phyloP scores from a whole-genome alignment of 129 eudicot species.

The Escallonia rubra region DNA sequence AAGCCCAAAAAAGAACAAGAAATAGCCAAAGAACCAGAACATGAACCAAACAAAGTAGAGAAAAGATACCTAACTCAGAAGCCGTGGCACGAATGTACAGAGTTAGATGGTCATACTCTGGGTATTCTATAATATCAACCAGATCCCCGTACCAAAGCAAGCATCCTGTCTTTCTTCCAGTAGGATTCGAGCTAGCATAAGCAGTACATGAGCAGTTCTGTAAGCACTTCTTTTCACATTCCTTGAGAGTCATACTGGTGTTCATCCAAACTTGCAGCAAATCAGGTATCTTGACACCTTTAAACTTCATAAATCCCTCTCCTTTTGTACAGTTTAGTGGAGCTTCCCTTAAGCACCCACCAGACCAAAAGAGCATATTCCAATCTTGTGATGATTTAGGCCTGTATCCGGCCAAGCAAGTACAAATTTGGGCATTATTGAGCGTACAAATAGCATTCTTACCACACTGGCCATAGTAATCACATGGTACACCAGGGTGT shows the following conservation, averaged over 20 bases:
- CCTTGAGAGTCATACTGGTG: background rate
- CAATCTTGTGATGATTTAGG: conserved; percentile 21
- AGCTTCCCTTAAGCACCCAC: conserved; percentile 52
- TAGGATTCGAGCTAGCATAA: conserved; percentile 38
- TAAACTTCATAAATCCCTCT: conserved; percentile 36
- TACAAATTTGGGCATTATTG: conserved; percentile 23
- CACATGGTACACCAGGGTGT: conserved; percentile 43
- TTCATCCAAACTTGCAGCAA: conserved; percentile 27
- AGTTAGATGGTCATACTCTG: conserved; percentile 35
- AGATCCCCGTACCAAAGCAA: conserved; percentile 55
- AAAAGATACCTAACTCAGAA: conserved; percentile 51
- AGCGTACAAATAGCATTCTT: conserved; percentile 38
- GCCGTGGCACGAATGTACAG: conserved; percentile 47
- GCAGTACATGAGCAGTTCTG: conserved; percentile 68
- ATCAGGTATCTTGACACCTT: conserved; percentile 52
- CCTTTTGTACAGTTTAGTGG: conserved; percentile 27
- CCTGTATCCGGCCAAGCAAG: conserved; percentile 58
- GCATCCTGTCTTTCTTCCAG: conserved; percentile 30
- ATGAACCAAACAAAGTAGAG: too few species aligned
- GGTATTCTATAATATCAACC: conserved; percentile 43
- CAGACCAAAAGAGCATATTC: conserved; percentile 43
- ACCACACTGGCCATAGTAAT: conserved; percentile 53
- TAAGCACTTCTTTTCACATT: conserved; percentile 41
- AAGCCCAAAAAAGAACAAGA: too few species aligned
- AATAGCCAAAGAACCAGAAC: too few species aligned